Base-by-base conservation (phyloP, 768 basidiomycete species). In the Strobilomyces confusus region DNA sequence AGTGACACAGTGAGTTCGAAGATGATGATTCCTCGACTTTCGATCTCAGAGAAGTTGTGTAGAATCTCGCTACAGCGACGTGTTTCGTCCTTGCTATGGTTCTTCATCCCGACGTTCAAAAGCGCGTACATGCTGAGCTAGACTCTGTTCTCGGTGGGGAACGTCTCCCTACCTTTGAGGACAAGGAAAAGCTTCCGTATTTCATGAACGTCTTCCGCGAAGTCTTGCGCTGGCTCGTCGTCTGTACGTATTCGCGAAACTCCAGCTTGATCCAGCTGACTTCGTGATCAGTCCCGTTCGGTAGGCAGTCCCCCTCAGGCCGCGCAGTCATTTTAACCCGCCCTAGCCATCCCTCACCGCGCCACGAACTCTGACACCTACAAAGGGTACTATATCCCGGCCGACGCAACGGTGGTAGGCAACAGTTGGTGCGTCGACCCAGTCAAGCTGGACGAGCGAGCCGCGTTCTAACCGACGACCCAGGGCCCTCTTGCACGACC, bases 51-150 rank as follows among this genome's bases (percentile, higher is more conserved):
- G 2, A 22, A 5, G 2, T 14, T 17, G 7, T 11, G 12, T 19
- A 51, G 42, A 51, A 51, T 11, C 50, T 51, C 33, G 50, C 50
- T n/a, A 51, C 42, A 13, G 45, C 45, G 43, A 51, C 50, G 1
- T 45, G 42, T 5, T 51, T 51, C 25, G 33, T 51, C 33, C 43
- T 51, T 9, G 43, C 42, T 12, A 37, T 51, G 23, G 50, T 51
- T 23, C 50, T 51, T 45, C 43, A 51, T 17, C 50, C 43, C 3
- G 14, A 36, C 20, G 32, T 37, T 5, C 50, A 51, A 22, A 37
- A 37, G 29, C 25, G 50, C 15, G 50, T 36, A 2, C 50, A 45
- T 22, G n/a, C 50, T 9, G 50, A 51, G 25, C 19, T 51, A 13
- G 50, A 51, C 9, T 37, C 12, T 14, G 43, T 45, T 29, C 33